Evolutionary conservation across 495 filamentous ascomycete species (phyloP).

Genomic region (Parathielavia hyrcaniae): DNA sequence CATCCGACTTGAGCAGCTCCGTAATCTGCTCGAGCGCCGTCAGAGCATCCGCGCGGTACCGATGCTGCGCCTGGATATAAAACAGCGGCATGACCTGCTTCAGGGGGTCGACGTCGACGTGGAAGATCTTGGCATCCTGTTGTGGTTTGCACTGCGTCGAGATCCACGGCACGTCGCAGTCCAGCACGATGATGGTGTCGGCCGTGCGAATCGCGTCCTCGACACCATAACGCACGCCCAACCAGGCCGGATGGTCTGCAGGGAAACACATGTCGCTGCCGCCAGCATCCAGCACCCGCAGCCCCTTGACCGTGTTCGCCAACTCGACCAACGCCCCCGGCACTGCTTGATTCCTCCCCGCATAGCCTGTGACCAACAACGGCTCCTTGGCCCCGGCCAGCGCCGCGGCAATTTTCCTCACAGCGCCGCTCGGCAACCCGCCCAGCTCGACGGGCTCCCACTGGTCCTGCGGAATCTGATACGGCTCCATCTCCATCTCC

Average conservation of each 20-base stretch:
- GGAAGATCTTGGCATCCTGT: conserved; percentile 62
- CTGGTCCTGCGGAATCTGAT: conserved; percentile 60
- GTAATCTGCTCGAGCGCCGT: conserved; percentile 69
- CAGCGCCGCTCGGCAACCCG: conserved; percentile 61
- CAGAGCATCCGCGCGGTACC: conserved; percentile 69
- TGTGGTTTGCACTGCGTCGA: conserved; percentile 54
- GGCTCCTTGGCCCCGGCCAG: conserved; percentile 69
- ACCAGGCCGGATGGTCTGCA: conserved; percentile 60
- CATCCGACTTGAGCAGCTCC: conserved; percentile 46
- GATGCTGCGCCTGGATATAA: conserved; percentile 65
- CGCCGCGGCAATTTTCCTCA: conserved; percentile 62
- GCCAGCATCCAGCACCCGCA: conserved; percentile 81
- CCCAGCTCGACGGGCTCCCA: conserved; percentile 74
- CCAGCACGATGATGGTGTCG: conserved; percentile 78
- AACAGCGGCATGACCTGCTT: conserved; percentile 83
- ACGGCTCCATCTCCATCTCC: conserved; percentile 85
- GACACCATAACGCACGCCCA: conserved; percentile 71
- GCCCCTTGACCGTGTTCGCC: conserved; percentile 68
- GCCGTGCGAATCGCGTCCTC: conserved; percentile 69
- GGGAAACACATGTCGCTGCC: conserved; percentile 97
- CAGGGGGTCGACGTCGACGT: conserved; percentile 79
- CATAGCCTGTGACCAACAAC: conserved; percentile 76
- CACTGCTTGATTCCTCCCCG: conserved; percentile 65
- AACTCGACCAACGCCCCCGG: conserved; percentile 68
- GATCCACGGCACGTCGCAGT: conserved; percentile 73